These are phyloP conservation scores for Pholiota molesta DNA, from an alignment of 768 basidiomycete species.

Conservation along the genomic window DNA sequence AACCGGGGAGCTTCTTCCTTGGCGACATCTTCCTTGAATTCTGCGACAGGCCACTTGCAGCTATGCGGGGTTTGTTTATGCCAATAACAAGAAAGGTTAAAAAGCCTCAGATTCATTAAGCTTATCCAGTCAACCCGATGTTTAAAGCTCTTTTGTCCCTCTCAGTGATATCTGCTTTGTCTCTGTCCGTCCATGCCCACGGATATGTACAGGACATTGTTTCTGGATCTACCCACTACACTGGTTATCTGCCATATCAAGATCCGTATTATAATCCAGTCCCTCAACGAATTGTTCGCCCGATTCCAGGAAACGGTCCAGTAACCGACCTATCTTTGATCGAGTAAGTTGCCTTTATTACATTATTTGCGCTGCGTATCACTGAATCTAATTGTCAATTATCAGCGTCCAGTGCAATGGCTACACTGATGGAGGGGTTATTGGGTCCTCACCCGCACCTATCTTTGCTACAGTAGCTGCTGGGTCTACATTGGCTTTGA, in stretches of 20 bases:
- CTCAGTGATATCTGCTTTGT: slow-evolving; percentile 9
- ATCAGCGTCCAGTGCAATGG: slow-evolving; percentile 39
- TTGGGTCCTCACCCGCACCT: slow-evolving; percentile 40
- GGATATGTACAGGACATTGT: slow-evolving; percentile 45
- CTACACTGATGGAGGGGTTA: slow-evolving; percentile 26
- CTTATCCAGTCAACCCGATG: neutral
- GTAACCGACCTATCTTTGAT: slow-evolving; percentile 39
- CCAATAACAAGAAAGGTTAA: neutral
- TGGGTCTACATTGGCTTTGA: slow-evolving; percentile 39
- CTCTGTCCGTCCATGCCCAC: slow-evolving; percentile 28
- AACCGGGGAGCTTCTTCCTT: neutral
- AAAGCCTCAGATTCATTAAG: neutral
- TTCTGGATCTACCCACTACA: slow-evolving; percentile 34
- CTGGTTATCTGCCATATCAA: slow-evolving; percentile 40
- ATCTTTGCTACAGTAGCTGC: slow-evolving; percentile 43
- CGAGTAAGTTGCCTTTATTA: slow-evolving; percentile 31
- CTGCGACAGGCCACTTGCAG: neutral
- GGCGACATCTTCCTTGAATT: neutral
- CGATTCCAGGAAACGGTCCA: slow-evolving; percentile 46
- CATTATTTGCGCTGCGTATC: neutral
- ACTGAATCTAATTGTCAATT: neutral
- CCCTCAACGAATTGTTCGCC: slow-evolving; percentile 43
- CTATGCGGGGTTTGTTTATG: neutral
- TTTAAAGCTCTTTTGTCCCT: slow-evolving; percentile 3
- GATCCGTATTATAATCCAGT: slow-evolving; percentile 37